phyloP scores from a whole-genome alignment of 176 grass and related monocot genomes.

The Cenchrus americanus region DNA sequence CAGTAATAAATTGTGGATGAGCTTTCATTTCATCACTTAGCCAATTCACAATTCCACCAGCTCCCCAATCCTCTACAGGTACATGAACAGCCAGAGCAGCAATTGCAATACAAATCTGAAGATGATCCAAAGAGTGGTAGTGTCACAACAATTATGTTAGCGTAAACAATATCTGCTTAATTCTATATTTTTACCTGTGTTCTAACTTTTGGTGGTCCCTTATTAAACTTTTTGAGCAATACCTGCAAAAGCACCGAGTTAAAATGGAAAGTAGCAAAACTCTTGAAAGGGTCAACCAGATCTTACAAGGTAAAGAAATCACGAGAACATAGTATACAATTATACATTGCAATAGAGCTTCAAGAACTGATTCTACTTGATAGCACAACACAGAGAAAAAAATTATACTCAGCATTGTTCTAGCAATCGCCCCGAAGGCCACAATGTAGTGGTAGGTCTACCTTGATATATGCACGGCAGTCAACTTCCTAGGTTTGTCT shows the following conservation, averaged over 20 bases:
- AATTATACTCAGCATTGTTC: constrained; percentile 8
- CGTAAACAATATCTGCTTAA: constrained; percentile 39
- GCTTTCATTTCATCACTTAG: constrained; percentile 90
- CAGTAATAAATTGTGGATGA: constrained; percentile 76
- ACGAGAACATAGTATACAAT: constrained; percentile 18
- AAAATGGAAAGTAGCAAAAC: neutral
- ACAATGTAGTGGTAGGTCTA: constrained; percentile 6
- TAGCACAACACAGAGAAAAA: neutral
- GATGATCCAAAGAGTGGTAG: constrained; percentile 24
- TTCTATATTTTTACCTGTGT: constrained; percentile 70
- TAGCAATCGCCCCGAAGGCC: neutral
- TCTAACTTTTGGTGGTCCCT: constrained; percentile 93
- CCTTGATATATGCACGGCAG: neutral
- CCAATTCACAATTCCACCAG: constrained; percentile 93
- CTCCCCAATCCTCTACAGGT: constrained; percentile 93
- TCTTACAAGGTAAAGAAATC: constrained; percentile 12
- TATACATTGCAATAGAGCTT: constrained; percentile 13
- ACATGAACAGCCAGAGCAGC: constrained; percentile 96
- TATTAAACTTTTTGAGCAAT: constrained; percentile 87
- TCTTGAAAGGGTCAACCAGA: constrained; percentile 7
- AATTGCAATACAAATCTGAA: constrained; percentile 98
- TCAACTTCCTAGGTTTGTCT: neutral
- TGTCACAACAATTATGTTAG: constrained; percentile 31
- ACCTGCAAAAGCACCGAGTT: constrained; percentile 51
- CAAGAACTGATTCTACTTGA: constrained; percentile 3